These are phyloP conservation scores for Kuraishia hungarica DNA, from an alignment of 805 yeast species.

Conservation along the genomic window DNA sequence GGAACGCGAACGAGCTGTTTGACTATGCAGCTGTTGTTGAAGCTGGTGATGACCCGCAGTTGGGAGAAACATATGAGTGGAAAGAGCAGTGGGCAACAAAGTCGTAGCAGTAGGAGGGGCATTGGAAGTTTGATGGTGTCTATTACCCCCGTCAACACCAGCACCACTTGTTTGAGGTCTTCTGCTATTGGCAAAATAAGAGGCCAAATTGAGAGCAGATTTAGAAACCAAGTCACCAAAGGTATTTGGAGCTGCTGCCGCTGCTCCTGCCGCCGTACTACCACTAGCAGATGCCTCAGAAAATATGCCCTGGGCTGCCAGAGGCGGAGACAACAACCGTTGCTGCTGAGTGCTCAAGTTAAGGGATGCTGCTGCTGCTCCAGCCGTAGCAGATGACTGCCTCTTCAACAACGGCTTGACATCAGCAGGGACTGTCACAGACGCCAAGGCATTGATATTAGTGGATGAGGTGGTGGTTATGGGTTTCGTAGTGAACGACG, in stretches of 20 bases:
- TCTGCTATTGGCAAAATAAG: slow-evolving; percentile 28
- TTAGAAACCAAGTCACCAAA: slow-evolving; percentile 25
- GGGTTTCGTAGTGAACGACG: background rate
- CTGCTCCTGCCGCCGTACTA: slow-evolving; percentile 13
- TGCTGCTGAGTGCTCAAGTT: slow-evolving; percentile 3
- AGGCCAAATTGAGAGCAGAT: slow-evolving; percentile 29
- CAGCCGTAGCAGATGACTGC: slow-evolving; percentile 9
- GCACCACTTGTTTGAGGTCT: slow-evolving; percentile 13
- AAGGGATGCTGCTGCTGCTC: slow-evolving; percentile 4
- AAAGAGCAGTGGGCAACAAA: slow-evolving; percentile 47
- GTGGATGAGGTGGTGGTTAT: slow-evolving; percentile 14
- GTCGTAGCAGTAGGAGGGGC: slow-evolving; percentile 57
- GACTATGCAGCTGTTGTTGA: background rate
- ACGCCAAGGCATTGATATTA: slow-evolving; percentile 14
- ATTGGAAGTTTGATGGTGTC: slow-evolving; percentile 32
- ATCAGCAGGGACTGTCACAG: slow-evolving; percentile 6
- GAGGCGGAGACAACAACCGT: slow-evolving; percentile 3
- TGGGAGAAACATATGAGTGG: slow-evolving; percentile 55
- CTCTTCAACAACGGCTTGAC: slow-evolving; percentile 9
- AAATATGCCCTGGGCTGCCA: background rate
- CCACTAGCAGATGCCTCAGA: background rate
- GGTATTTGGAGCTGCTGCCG: slow-evolving; percentile 7
- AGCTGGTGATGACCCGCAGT: slow-evolving; percentile 25
- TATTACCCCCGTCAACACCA: slow-evolving; percentile 1
- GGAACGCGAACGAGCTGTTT: background rate